A percentile compares a stretch with the other conserved stretches of the same genome.
Conservation (phyloP, 305 asterid genomes). For the Plantago rigida region DNA sequence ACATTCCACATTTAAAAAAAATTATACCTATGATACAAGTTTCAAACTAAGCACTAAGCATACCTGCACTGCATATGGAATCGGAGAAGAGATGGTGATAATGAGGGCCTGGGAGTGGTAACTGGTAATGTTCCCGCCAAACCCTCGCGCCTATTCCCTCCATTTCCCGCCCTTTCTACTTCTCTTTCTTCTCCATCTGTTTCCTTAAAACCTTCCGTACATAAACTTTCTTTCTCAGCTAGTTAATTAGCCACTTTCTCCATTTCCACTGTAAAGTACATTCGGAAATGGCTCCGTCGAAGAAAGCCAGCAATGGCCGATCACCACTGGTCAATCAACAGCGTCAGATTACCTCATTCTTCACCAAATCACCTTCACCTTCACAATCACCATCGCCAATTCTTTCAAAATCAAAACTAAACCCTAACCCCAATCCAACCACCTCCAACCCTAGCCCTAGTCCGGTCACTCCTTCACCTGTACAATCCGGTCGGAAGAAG, state of each 20-base stretch:
- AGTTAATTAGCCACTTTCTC: no score
- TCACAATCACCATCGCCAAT: constrained; percentile 29
- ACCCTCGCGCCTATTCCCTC: background rate
- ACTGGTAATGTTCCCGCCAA: background rate
- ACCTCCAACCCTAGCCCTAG: constrained; percentile 20
- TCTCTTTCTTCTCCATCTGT: background rate
- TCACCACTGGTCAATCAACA: constrained; percentile 83
- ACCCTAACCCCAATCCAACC: constrained; percentile 29
- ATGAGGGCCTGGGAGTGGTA: background rate
- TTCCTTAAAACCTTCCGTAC: background rate
- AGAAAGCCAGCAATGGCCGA: constrained; percentile 66
- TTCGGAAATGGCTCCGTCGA: constrained; percentile 42
- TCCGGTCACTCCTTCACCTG: constrained; percentile 46
- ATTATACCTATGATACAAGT: no score
- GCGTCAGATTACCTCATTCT: constrained; percentile 75
- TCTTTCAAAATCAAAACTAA: constrained; percentile 36
- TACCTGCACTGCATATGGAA: background rate
- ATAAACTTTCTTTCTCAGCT: no score
- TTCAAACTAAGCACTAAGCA: no score
- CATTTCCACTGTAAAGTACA: background rate
- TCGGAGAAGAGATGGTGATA: background rate
- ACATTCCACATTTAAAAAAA: no score
- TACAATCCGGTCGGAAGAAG: constrained; percentile 39
- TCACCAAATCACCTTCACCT: constrained; percentile 40
- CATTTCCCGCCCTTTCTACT: background rate